Conservation (phyloP, 2,329 filamentous ascomycete genomes). For the Pseudogymnoascus sp. region DNA sequence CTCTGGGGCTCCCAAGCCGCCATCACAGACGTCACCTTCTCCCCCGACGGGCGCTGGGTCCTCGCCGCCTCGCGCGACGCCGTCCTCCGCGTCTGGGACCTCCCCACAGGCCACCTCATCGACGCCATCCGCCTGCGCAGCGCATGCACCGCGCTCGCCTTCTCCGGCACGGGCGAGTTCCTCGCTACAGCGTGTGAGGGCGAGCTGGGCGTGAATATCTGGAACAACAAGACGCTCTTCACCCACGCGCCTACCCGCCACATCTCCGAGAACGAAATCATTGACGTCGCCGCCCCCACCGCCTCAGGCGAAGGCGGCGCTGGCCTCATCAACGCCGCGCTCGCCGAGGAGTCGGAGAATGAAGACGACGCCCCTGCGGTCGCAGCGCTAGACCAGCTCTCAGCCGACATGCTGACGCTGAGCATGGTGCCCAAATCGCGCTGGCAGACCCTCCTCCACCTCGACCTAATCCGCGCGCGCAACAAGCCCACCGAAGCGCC, state of each 20-base stretch:
- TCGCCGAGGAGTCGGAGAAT: constrained; percentile 45
- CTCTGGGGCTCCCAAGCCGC: constrained; percentile 71
- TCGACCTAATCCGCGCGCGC: constrained; percentile 82
- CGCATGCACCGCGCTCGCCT: constrained; percentile 75
- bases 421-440: constrained; percentile 81
- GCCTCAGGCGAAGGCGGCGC: constrained; percentile 75
- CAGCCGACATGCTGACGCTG: constrained; percentile 74
- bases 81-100: constrained; percentile 81
- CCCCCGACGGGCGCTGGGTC: constrained; percentile 88
- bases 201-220: constrained; percentile 81
- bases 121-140: constrained; percentile 77
- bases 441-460: constrained; percentile 90
- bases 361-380: constrained; percentile 48
- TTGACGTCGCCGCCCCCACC: constrained; percentile 58
- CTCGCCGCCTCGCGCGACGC: constrained; percentile 77
- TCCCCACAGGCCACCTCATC: constrained; percentile 90
- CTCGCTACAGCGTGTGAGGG: constrained; percentile 82
- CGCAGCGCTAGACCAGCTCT: constrained; percentile 66
- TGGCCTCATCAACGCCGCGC: constrained; percentile 68
- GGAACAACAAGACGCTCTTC: constrained; percentile 91
- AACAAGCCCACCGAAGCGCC: constrained; percentile 92
- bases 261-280: constrained; percentile 69
- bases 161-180: constrained; percentile 86
- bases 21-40: constrained; percentile 81
- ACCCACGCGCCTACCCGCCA: constrained; percentile 79